phyloP scores from a whole-genome alignment of 768 basidiomycete genomes.

The Leccinum incarnatum region DNA sequence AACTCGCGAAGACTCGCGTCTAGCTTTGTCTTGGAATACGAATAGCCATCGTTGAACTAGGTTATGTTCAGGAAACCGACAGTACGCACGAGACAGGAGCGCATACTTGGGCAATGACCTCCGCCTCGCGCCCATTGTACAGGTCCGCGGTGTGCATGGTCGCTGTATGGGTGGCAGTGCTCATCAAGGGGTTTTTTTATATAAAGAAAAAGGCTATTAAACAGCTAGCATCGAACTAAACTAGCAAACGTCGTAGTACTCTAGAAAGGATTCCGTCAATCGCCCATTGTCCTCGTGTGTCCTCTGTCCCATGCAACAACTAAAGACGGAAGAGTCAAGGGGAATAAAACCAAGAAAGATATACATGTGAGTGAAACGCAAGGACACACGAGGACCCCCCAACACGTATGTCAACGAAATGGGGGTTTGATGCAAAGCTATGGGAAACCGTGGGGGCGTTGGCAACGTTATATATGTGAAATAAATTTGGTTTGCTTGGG shows the following conservation, averaged over 20 bases:
- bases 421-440: constrained; percentile 24
- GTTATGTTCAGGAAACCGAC: constrained; percentile 31
- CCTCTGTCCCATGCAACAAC: constrained; percentile 19
- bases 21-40: constrained; percentile 35
- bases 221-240: constrained; percentile 29
- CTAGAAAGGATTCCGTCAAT: constrained; percentile 21
- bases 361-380: constrained; percentile 11
- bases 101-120: constrained; percentile 29
- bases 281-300: constrained; percentile 18
- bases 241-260: constrained; percentile 28
- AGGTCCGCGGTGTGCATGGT: constrained; percentile 22
- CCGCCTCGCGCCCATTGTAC: constrained; percentile 31
- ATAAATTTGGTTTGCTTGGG: constrained; percentile 33
- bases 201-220: constrained; percentile 26
- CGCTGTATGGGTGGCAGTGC: constrained; percentile 22
- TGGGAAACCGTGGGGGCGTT: constrained; percentile 24
- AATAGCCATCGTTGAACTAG: constrained; percentile 55
- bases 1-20: constrained; percentile 50
- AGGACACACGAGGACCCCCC: constrained; percentile 21
- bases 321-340: constrained; percentile 8
- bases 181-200: constrained; percentile 13
- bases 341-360: constrained; percentile 25
- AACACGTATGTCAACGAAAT: constrained; percentile 7
- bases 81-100: background rate
- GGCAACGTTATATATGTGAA: constrained; percentile 36